Evolutionary conservation across 345 rosid genomes (phyloP), one percentile per base, ranked within the genome.

Genomic region (Murraya paniculata): DNA sequence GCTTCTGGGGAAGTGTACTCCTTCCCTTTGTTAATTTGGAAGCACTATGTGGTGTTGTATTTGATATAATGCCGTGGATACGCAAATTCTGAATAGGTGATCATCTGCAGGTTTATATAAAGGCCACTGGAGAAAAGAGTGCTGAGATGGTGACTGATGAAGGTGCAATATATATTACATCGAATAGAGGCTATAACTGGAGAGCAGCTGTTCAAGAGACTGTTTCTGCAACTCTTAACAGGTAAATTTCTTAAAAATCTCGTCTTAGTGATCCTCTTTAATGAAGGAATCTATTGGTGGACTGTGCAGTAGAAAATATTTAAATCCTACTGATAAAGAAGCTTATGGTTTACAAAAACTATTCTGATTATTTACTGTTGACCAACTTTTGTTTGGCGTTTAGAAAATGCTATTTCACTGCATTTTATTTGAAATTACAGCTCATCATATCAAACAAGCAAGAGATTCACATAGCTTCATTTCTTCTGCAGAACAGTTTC

Each of bases 101-200:
- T 33, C 74, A 57, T 71, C 39, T 81, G 78, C 79, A 95, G 99
- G 99, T 95, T n/a, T 95, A 86, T 82, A 93, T 95, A 80, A 87
- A 95, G 88, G 98, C 96, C 30, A 93, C 97, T 48, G 94, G 90
- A 66, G 98, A 95, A 27, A 89, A 95, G 86, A 93, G 97, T 80
- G 98, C 97, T 35, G 99, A 95, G 85, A 92, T 95, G 98, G 98
- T 93, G 59, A 95, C 98, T 1, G 97, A 95, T 77, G 80, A 95
- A 86, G 99, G 99, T 81, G 98, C 99, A 71, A 95, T 93, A 30
- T 95, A 93, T 86, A 73, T 90, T 81, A 95, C 99, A 71, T 89
- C 99, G 5, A 95, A 93, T 80, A 88, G 77, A 80, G 98, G 99
- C 22, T 93, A 91, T 79, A 95, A 95, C 82, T 92, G 97, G 99